phyloP scores from a whole-genome alignment of 768 basidiomycete genomes.

The Suillus paluster region DNA sequence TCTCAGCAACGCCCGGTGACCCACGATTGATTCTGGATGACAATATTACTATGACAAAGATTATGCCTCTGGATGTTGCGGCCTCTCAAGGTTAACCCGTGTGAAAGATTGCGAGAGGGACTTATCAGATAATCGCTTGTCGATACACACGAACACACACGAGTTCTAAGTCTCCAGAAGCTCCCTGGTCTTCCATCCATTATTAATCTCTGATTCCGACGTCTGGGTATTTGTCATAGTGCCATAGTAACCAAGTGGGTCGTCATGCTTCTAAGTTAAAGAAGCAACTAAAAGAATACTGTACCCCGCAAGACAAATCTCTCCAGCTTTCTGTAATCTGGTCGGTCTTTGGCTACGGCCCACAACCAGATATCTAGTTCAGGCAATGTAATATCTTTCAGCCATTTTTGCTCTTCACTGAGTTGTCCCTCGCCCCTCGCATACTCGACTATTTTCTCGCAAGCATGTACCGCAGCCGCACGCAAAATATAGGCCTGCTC shows the following conservation, averaged over 20 bases:
- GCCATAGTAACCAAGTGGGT: neutral
- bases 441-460: slow-evolving; percentile 64
- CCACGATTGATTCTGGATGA: neutral
- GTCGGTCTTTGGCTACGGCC: slow-evolving; percentile 78
- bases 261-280: neutral
- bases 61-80: neutral
- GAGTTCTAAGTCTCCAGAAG: too few relatives aligned
- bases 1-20: neutral
- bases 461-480: slow-evolving; percentile 80
- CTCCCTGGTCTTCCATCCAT: neutral
- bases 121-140: neutral
- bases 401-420: slow-evolving; percentile 46
- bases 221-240: neutral
- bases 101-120: neutral
- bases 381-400: slow-evolving; percentile 60
- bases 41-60: neutral
- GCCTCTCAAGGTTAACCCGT: neutral
- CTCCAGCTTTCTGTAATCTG: slow-evolving; percentile 67
- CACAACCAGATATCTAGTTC: slow-evolving; percentile 82
- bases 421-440: slow-evolving; percentile 42
- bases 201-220: neutral
- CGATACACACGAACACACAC: neutral
- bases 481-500: slow-evolving; percentile 75
- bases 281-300: slow-evolving; percentile 6
- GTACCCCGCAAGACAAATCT: slow-evolving; percentile 72